A percentile compares a stretch with the other conserved stretches of the same genome.
Conservation (phyloP, 345 rosid genomes). For the Turritis glabra region DNA sequence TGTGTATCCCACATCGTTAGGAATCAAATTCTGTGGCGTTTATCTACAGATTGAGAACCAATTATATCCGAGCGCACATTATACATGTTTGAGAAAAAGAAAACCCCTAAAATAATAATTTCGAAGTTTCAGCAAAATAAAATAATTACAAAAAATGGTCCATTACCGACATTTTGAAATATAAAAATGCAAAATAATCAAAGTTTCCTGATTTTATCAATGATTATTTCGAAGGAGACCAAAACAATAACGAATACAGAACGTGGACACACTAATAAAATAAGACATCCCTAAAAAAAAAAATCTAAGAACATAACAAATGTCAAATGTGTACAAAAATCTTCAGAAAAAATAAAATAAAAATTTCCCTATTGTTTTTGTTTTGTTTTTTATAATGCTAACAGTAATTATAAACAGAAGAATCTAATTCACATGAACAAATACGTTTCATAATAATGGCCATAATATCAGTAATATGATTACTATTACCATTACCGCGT, state of each 20-base stretch:
- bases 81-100: background rate
- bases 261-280: constrained; percentile 32
- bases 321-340: constrained; percentile 36
- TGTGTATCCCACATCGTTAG: background rate
- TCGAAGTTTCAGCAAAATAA: background rate
- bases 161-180: background rate
- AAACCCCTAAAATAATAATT: background rate
- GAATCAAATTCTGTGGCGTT: background rate
- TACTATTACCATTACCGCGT: constrained; percentile 37
- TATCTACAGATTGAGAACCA: background rate
- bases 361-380: background rate
- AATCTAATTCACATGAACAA: constrained; percentile 61
- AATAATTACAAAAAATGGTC: background rate
- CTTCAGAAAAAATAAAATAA: background rate
- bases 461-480: constrained; percentile 35
- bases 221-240: background rate
- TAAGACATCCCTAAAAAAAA: constrained; percentile 13
- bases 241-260: constrained; percentile 24
- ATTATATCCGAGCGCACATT: no score
- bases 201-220: background rate
- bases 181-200: background rate
- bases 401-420: constrained; percentile 71
- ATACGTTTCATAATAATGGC: constrained; percentile 57
- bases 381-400: constrained; percentile 24
- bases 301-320: constrained; percentile 25